These are phyloP conservation scores for Sindora glabra DNA, from an alignment of 306 rosid species.

Conservation along the genomic window DNA sequence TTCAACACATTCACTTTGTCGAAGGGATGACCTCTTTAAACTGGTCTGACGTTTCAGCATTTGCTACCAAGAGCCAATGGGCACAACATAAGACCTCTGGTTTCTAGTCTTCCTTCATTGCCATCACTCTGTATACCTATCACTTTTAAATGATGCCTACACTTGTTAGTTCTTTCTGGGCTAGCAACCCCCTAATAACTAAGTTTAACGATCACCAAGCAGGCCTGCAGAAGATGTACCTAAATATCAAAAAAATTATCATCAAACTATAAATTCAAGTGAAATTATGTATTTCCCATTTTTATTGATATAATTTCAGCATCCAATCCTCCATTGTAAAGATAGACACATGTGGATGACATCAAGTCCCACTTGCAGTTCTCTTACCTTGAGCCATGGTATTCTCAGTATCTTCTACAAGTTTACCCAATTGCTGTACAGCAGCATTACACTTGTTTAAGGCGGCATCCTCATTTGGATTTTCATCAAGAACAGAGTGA, in stretches of 20 bases:
- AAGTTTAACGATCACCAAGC: background rate
- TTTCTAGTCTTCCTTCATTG: background rate
- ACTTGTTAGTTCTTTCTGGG: too few species aligned
- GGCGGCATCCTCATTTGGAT: slow-evolving; percentile 62
- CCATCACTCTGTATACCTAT: background rate
- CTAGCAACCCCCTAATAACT: background rate
- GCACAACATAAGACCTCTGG: background rate
- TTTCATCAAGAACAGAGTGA: slow-evolving; percentile 79
- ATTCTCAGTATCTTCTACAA: slow-evolving; percentile 59
- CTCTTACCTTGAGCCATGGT: slow-evolving; percentile 61
- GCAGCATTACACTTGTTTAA: slow-evolving; percentile 51
- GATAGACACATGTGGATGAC: background rate
- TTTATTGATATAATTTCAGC: background rate
- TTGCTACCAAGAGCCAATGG: background rate
- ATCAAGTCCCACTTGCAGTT: slow-evolving; percentile 4
- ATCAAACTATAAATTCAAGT: background rate
- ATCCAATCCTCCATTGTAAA: slow-evolving; percentile 1
- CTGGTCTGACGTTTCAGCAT: background rate
- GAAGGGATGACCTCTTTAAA: background rate
- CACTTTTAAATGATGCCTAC: background rate
- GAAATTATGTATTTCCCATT: background rate
- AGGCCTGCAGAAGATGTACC: background rate
- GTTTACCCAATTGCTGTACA: slow-evolving; percentile 35
- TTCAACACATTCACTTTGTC: too few species aligned
- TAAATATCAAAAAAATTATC: background rate